Base-by-base conservation (phyloP, 352 stramenopile species). In the Globisporangium viniferum region DNA sequence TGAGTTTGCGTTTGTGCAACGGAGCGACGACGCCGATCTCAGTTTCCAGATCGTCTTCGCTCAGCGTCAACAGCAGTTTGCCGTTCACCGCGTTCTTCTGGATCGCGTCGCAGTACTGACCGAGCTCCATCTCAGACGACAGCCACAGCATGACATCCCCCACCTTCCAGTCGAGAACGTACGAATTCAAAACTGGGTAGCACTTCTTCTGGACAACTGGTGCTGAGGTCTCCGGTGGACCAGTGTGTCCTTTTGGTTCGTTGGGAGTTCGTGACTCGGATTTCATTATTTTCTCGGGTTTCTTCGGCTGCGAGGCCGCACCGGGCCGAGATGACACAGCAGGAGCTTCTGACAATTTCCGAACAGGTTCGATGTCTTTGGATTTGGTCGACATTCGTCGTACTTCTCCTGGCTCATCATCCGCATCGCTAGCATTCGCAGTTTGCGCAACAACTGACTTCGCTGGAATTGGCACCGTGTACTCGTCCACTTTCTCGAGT, bases 71-170 rank as follows among this genome's bases (percentile, higher is more conserved):
- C 39, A 88, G 48, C 2, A 88, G 53, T 29, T 78, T 79, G 0
- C 79, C 77, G 49, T 81, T 84, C 8, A 88, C 72, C 0, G 79
- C 76, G 35, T 82, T 82, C 27, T 71, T 54, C 8, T 75, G 51
- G 31, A 88, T 73, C 5, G 69, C 73, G 0, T 68, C 51, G 1
- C 68, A 67, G 64, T 88, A 88, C 41, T 83, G 77, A 0, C 57
- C 51, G n/a, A 88, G 69, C 59, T 88, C 75, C 70, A 88, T 81
- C 27, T 84, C 75, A 8, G 73, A 49, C 3, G 72, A 65, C 29
- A 88, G 76, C 79, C 79, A 88, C 53, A 75, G 64, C 33, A 76
- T 33, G 2, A 88, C 79, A 46, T 88, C 79, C 39, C 76, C 73
- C 5, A 88, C 77, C 70, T 85, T 88, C 79, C 79, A 88, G 53